phyloP scores from a whole-genome alignment of 345 rosid genomes.

The Gossypium stocksii region DNA sequence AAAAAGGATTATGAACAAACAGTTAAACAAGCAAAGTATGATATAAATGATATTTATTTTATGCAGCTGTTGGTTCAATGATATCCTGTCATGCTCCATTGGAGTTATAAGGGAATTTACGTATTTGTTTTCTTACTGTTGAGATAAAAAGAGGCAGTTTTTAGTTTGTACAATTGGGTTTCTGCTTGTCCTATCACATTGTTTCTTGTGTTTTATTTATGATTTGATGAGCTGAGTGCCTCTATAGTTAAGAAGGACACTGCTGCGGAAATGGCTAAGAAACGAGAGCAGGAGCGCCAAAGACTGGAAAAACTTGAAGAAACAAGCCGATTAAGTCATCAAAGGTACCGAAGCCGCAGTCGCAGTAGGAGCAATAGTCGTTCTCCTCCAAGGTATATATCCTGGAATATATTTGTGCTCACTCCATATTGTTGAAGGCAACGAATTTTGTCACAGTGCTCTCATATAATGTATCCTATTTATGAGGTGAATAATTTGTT shows the following conservation, averaged over 20 bases:
- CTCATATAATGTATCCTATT: not conserved
- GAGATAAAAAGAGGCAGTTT: not conserved
- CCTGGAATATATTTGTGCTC: not conserved
- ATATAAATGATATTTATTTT: not conserved
- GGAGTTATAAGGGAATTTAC: not conserved
- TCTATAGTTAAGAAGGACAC: slow-evolving; percentile 89
- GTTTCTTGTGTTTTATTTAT: not conserved
- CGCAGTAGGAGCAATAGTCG: slow-evolving; percentile 79
- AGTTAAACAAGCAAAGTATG: slow-evolving; percentile 87
- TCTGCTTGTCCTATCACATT: slow-evolving; percentile 4
- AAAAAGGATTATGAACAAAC: slow-evolving; percentile 92
- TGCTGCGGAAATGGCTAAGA: slow-evolving; percentile 87
- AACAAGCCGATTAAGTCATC: slow-evolving; percentile 47
- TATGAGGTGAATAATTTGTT: not conserved
- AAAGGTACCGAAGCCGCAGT: slow-evolving; percentile 26
- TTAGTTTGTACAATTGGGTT: not conserved
- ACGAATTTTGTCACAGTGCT: not conserved
- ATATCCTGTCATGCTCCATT: not conserved
- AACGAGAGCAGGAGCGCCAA: slow-evolving; percentile 84
- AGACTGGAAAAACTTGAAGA: slow-evolving; percentile 86
- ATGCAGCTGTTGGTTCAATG: not conserved
- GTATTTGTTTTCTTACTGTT: too few relatives aligned
- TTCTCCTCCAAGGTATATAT: slow-evolving; percentile 71
- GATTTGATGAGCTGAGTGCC: not conserved
- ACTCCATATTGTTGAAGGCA: not conserved